These are phyloP conservation scores for Acarospora socialis DNA, from an alignment of 2,329 filamentous ascomycete species.

Conservation along the genomic window DNA sequence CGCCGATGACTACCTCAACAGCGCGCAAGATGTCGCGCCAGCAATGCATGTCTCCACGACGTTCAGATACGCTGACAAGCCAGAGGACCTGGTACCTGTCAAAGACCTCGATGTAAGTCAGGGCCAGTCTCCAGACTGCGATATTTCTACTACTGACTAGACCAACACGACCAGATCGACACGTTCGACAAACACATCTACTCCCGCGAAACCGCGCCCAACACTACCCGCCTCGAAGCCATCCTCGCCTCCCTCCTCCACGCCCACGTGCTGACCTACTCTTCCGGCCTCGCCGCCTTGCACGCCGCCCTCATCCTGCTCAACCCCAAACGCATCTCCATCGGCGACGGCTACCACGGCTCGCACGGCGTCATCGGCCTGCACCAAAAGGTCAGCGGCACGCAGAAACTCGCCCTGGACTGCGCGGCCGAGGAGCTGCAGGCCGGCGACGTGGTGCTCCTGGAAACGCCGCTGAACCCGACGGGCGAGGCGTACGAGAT, in stretches of 20 bases:
- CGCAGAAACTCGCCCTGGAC: slow-evolving; percentile 57
- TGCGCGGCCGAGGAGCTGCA: slow-evolving; percentile 52
- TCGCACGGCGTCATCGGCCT: slow-evolving; percentile 73
- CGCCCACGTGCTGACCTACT: slow-evolving; percentile 60
- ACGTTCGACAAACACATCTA: slow-evolving; percentile 52
- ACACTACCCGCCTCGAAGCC: slow-evolving; percentile 70
- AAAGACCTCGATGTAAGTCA: slow-evolving; percentile 41
- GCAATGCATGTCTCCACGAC: slow-evolving; percentile 85
- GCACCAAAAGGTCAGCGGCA: slow-evolving; percentile 59
- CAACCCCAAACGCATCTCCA: slow-evolving; percentile 69
- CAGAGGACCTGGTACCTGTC: slow-evolving; percentile 44
- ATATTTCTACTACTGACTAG: background rate
- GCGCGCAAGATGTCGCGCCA: slow-evolving; percentile 67
- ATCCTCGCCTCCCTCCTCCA: slow-evolving; percentile 61
- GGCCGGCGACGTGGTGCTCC: slow-evolving; percentile 69
- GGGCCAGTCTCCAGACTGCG: slow-evolving; percentile 5
- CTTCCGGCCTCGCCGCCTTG: slow-evolving; percentile 74
- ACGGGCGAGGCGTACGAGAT: slow-evolving; percentile 69
- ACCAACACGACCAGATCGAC: slow-evolving; percentile 11
- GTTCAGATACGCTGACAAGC: slow-evolving; percentile 65
- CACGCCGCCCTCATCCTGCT: slow-evolving; percentile 74
- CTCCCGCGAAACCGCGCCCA: slow-evolving; percentile 66
- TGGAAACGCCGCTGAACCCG: slow-evolving; percentile 91
- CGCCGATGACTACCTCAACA: slow-evolving; percentile 64
- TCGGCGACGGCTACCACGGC: slow-evolving; percentile 81